A percentile compares a stretch with the other conserved stretches of the same genome.
These are phyloP conservation scores for Coemansia sp. DNA, from an alignment of 192 early-diverging fungal species.

Conservation along the genomic window DNA sequence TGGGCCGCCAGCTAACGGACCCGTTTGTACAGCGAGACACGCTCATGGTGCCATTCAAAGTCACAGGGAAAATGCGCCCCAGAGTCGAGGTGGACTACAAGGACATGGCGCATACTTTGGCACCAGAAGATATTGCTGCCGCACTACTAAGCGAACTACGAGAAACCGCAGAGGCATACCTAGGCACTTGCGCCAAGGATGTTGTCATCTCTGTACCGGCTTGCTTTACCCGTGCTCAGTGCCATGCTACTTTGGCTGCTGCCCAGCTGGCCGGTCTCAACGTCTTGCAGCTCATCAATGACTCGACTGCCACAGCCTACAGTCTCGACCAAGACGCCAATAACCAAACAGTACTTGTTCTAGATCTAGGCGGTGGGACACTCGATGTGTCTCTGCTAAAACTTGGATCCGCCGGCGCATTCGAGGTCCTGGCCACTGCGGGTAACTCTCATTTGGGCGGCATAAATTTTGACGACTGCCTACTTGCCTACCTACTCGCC, in stretches of 20 bases:
- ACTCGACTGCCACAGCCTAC: constrained; percentile 98
- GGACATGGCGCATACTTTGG: constrained; percentile 94
- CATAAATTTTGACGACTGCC: constrained; percentile 98
- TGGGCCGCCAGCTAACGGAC: constrained; percentile 87
- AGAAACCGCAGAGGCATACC: constrained; percentile 92
- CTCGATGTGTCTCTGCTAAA: constrained; percentile 97
- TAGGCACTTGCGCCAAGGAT: constrained; percentile 80
- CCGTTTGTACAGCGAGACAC: constrained; percentile 94
- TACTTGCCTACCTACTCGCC: constrained; percentile 90
- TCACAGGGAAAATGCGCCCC: constrained; percentile 78
- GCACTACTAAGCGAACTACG: constrained; percentile 98
- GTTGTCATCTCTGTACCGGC: constrained; percentile 98
- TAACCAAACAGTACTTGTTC: constrained; percentile 91
- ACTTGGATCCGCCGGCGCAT: constrained; percentile 90
- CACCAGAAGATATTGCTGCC: constrained; percentile 94
- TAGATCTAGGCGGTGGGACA: constrained; percentile 97
- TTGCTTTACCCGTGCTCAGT: constrained; percentile 98
- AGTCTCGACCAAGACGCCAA: constrained; percentile 93
- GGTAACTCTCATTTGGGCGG: constrained; percentile 99
- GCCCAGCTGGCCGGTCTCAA: constrained; percentile 95
- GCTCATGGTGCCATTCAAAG: constrained; percentile 98
- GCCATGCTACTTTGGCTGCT: constrained; percentile 99
- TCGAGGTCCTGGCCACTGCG: constrained; percentile 95
- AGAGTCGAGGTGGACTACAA: constrained; percentile 90
- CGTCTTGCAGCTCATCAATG: constrained; percentile 99